Percentiles rank a stretch among this genome's conserved stretches.
phyloP scores from a whole-genome alignment of 306 rosid genomes.

The Sphenostylis stenocarpa region DNA sequence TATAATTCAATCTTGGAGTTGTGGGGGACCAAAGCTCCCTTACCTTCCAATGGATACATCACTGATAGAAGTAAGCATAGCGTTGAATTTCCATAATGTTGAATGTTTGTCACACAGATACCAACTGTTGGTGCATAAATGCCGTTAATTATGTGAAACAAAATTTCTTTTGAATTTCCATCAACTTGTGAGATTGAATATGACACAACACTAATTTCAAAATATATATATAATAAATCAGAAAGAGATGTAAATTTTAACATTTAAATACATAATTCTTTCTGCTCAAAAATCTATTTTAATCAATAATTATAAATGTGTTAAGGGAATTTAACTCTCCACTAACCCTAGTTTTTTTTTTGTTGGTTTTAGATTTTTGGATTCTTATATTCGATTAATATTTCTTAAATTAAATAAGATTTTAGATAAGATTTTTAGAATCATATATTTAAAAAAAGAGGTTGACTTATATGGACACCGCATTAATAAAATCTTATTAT shows the following conservation, averaged over 20 bases:
- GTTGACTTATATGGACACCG: too few species aligned
- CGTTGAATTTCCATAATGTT: background rate
- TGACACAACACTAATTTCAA: background rate
- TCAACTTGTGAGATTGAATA: background rate
- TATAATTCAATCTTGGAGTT: background rate
- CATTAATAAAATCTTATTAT: background rate
- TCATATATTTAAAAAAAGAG: too few species aligned
- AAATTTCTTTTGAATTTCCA: background rate
- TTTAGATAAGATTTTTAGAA: too few species aligned
- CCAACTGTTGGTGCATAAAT: background rate
- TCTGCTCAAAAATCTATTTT: too few species aligned
- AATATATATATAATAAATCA: background rate
- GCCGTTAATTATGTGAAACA: background rate
- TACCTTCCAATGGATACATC: background rate
- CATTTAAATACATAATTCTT: too few species aligned
- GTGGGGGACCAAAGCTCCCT: background rate
- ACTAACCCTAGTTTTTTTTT: too few species aligned
- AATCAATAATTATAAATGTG: too few species aligned
- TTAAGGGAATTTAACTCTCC: too few species aligned
- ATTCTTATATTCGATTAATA: too few species aligned
- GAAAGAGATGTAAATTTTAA: background rate
- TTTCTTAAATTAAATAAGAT: too few species aligned
- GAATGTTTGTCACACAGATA: background rate
- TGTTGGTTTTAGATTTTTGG: too few species aligned
- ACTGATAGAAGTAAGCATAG: background rate